Base-by-base conservation (phyloP, 2,329 filamentous ascomycete species). In the Paracoccidioides lutzii region DNA sequence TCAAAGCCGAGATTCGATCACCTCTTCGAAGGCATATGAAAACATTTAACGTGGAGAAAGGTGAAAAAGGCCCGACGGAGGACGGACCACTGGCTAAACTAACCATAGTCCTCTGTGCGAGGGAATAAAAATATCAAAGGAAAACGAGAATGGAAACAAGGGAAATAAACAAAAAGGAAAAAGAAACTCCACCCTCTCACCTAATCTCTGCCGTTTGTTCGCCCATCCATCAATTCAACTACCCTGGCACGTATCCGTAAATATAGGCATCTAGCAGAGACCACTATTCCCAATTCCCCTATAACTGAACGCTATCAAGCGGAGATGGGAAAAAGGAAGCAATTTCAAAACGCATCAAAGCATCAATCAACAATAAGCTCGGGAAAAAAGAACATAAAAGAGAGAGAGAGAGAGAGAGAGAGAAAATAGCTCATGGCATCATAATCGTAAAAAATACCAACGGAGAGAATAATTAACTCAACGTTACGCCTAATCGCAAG, bases 151-250 rank as follows among this genome's bases (percentile, higher is more conserved):
- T n/a, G 44, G 50, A 32, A 45, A 37, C 7, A 52, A 52, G 22
- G 7, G 32, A 57, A 55, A 48, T 46, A 52, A 41, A 49, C 37
- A 64, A 58, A 63, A 64, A 63, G 53, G 59, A 60, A 59, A 65
- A 62, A 58, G 33, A 59, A 60, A 61, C 59, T 50, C 33, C 46
- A 5, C 3, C 9, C n/a, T 22, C n/a, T 38, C n/a, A n/a, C n/a
- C 33, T 38, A 28, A 12, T 37, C n/a, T 22, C 22, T 22, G 22
- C 22, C 22, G 22, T 22, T 22, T 22, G 22, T 22, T 22, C 22
- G 22, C 22, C 22, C 22, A n/a, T 28, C 46, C 32, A 28, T 50
- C n/a, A 50, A 38, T 50, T 50, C 33, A 22, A 22, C 22, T 22
- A 22, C 22, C 22, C 22, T 22, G 22, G 22, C 22, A 22, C 22